phyloP scores from a whole-genome alignment of 2,329 filamentous ascomycete species.

The Colletotrichum zoysiae region DNA sequence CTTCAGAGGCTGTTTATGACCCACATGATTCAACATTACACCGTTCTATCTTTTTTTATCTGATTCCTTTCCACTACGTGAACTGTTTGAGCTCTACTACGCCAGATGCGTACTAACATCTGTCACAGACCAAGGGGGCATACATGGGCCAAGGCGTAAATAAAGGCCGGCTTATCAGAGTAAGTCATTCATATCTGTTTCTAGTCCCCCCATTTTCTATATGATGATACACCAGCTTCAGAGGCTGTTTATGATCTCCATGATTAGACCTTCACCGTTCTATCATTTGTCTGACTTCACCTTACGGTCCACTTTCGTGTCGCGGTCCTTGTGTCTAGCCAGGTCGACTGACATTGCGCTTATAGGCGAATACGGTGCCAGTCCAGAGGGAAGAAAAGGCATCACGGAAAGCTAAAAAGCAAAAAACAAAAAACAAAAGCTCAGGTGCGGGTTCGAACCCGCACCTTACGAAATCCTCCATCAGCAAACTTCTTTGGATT shows the following conservation, averaged over 20 bases:
- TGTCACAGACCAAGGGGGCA: background rate
- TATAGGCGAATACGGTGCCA: background rate
- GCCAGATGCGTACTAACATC: background rate
- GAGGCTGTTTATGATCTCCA: conserved; percentile 63
- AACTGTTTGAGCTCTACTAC: conserved; percentile 21
- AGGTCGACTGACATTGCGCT: background rate
- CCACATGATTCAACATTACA: conserved; percentile 54
- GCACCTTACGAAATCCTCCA: conserved; percentile 4
- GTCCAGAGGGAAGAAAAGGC: too few relatives aligned
- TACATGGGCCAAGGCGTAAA: background rate
- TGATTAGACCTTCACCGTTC: conserved; percentile 55
- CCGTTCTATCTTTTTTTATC: conserved; percentile 47
- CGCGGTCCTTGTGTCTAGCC: background rate
- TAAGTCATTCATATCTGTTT: background rate
- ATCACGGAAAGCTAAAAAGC: background rate
- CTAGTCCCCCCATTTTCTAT: conserved; percentile 37
- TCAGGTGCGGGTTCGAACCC: background rate
- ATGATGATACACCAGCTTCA: conserved; percentile 57
- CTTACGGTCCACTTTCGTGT: background rate
- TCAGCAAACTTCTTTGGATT: conserved; percentile 10
- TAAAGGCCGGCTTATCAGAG: background rate
- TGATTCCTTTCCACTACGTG: conserved; percentile 3
- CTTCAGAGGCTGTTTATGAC: conserved; percentile 64
- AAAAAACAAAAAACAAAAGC: background rate
- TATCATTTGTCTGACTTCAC: conserved; percentile 44